phyloP scores from a whole-genome alignment of 106 monocot genomes.

The Iris macrosiphon region DNA sequence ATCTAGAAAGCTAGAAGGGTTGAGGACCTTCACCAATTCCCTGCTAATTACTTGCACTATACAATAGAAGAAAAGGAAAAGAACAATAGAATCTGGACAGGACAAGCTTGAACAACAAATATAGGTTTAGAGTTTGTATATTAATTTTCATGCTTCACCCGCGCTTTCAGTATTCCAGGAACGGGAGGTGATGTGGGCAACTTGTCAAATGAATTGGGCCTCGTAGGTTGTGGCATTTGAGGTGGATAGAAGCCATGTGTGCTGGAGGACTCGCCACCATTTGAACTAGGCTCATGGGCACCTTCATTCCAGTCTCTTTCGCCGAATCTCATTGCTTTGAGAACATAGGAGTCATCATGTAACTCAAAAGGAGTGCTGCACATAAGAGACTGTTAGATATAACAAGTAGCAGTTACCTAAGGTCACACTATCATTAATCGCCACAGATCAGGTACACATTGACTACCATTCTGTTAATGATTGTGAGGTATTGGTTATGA shows the following conservation, averaged over 20 bases:
- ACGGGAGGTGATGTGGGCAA: constrained; percentile 41
- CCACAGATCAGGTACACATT: too few relatives aligned
- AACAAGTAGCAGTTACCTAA: neutral
- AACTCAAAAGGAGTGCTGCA: constrained; percentile 94
- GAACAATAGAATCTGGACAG: too few relatives aligned
- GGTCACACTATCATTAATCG: too few relatives aligned
- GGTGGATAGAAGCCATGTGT: constrained; percentile 14
- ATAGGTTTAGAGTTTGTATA: neutral
- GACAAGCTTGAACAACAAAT: too few relatives aligned
- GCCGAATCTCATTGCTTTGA: constrained; percentile 83
- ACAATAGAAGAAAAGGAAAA: too few relatives aligned
- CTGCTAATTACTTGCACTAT: too few relatives aligned
- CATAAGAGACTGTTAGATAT: constrained; percentile 4
- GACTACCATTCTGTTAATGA: too few relatives aligned
- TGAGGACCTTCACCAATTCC: too few relatives aligned
- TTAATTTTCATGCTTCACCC: constrained; percentile 45
- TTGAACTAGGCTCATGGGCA: constrained; percentile 18
- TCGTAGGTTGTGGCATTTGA: constrained; percentile 22
- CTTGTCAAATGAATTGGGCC: constrained; percentile 19
- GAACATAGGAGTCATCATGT: constrained; percentile 83
- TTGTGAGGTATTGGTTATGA: too few relatives aligned
- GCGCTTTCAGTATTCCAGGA: constrained; percentile 65
- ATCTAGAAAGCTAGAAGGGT: too few relatives aligned
- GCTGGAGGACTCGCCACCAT: constrained; percentile 47
- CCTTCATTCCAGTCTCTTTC: constrained; percentile 41